A percentile compares a stretch with the other conserved stretches of the same genome.
Conservation (phyloP, 257 asterid species). For the Ilex asprella region DNA sequence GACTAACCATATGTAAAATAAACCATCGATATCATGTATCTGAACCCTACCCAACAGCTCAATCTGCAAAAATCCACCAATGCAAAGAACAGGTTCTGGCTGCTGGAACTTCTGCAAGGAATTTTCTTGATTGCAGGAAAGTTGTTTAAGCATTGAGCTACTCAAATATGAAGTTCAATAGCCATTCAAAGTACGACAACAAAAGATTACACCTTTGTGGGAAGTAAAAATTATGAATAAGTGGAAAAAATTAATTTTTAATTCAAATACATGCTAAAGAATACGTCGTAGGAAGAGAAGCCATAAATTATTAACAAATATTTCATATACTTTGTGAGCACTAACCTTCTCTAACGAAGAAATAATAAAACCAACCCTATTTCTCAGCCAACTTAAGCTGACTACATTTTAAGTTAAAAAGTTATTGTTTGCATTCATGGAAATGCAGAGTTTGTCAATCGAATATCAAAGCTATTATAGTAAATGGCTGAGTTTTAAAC, state of each 20-base stretch:
- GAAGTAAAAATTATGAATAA: too few species aligned
- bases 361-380: too few species aligned
- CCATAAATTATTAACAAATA: too few species aligned
- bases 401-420: too few species aligned
- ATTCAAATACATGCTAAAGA: background rate
- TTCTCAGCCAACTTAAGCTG: too few species aligned
- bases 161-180: too few species aligned
- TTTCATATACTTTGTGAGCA: too few species aligned
- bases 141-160: slow-evolving; percentile 1
- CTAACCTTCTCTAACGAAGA: too few species aligned
- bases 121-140: slow-evolving; percentile 47
- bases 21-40: slow-evolving; percentile 51
- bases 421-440: too few species aligned
- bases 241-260: background rate
- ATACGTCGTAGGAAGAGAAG: background rate
- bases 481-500: background rate
- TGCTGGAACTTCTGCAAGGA: slow-evolving; percentile 68
- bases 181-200: too few species aligned
- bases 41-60: slow-evolving; percentile 71
- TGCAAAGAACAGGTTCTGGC: slow-evolving; percentile 69
- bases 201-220: background rate
- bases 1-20: slow-evolving; percentile 71
- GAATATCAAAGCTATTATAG: background rate
- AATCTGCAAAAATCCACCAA: slow-evolving; percentile 69
- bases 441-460: too few species aligned